Evolutionary conservation across 352 stramenopile species (phyloP).

Genomic region (Globisporangium sylvaticum): DNA sequence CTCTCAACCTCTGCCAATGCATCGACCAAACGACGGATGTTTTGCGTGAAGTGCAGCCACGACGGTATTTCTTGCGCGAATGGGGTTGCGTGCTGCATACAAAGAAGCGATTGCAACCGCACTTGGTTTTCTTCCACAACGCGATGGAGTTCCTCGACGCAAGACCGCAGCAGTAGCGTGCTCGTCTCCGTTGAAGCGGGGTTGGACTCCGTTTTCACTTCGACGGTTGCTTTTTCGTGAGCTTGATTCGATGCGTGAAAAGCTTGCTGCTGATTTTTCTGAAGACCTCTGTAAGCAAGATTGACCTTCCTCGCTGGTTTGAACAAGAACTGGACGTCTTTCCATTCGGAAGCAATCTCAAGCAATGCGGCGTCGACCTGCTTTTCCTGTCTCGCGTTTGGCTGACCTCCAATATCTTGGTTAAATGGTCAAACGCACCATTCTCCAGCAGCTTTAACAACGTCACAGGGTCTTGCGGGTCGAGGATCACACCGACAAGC

Average conservation of each 20-base stretch:
- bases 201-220: neutral
- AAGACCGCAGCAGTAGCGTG: constrained; percentile 27
- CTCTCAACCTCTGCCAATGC: constrained; percentile 36
- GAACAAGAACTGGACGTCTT: constrained; percentile 37
- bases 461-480: constrained; percentile 48
- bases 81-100: constrained; percentile 35
- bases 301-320: constrained; percentile 16
- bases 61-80: constrained; percentile 40
- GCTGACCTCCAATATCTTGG: constrained; percentile 54
- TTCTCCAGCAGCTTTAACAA: constrained; percentile 73
- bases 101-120: constrained; percentile 45
- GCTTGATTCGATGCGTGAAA: neutral
- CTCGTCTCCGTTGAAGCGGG: neutral
- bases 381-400: constrained; percentile 59
- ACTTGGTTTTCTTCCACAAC: constrained; percentile 62
- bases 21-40: constrained; percentile 34
- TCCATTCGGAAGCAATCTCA: constrained; percentile 52
- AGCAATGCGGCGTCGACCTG: constrained; percentile 49
- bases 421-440: constrained; percentile 51
- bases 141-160: constrained; percentile 37
- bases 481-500: constrained; percentile 42
- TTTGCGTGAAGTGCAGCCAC: constrained; percentile 50
- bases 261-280: neutral
- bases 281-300: neutral
- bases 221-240: neutral